phyloP scores from a whole-genome alignment of 108 stramenopile genomes.

The Nannochloropsis salina region DNA sequence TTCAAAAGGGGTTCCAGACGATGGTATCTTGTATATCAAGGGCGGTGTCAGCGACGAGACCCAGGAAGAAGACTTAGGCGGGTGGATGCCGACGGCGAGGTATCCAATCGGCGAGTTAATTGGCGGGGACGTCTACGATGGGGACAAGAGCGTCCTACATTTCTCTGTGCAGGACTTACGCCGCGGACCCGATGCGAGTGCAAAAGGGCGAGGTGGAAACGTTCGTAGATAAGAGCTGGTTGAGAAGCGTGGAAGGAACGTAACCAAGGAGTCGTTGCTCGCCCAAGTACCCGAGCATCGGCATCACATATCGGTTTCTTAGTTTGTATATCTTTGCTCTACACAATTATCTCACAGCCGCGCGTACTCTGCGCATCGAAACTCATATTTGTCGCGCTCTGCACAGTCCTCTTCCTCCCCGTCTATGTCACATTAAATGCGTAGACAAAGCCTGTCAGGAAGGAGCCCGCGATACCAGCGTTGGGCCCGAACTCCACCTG shows the following conservation, averaged over 20 bases:
- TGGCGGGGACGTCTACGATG: not conserved
- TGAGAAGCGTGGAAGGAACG: not conserved
- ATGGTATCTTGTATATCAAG: conserved; percentile 40
- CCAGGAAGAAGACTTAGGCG: conserved; percentile 27
- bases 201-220: not conserved
- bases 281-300: too few species aligned
- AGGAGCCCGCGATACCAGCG: not conserved
- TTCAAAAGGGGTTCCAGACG: not conserved
- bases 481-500: not conserved
- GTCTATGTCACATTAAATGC: not conserved
- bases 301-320: too few species aligned
- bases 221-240: not conserved
- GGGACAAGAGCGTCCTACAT: conserved; percentile 17
- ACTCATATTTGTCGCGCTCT: not conserved
- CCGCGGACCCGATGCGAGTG: not conserved
- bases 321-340: too few species aligned
- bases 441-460: not conserved
- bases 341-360: too few species aligned
- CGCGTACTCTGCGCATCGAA: too few species aligned
- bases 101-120: conserved; percentile 12
- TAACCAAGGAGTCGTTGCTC: not conserved
- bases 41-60: conserved; percentile 25
- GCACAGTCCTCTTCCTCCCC: not conserved
- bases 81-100: not conserved
- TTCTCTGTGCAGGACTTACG: conserved; percentile 14